Base-by-base conservation (phyloP, 1,284 basidiomycete genomes). In the Marasmius fiardii region DNA sequence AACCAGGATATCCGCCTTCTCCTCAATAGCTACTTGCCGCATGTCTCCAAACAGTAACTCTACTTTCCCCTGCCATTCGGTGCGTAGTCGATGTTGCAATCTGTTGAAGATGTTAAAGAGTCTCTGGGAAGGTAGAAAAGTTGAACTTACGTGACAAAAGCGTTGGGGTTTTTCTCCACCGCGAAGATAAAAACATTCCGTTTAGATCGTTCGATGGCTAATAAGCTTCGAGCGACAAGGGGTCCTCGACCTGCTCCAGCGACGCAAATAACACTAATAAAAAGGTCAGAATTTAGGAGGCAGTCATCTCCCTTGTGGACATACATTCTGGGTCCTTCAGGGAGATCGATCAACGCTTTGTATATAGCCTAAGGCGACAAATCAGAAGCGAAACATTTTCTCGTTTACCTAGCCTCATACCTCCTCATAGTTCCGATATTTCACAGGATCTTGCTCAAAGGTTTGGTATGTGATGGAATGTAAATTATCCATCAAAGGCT, bases 401-500 rank as follows among this genome's bases (percentile, higher is more conserved):
- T 51, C 51, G 43, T 51, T 54, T 26, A 63, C 52, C 16, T 33
- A 8, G 14, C 4, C 56, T 63, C 55, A 52, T 37, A 86, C 92
- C 79, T 98, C 92, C 74, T 99, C 97, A 69, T 99, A 99, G 63
- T 93, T 88, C 51, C 81, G 73, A 68, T 99, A 99, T 72, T 99
- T 99, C 61, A 98, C 88, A 0, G 97, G 95, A 74, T 99, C 97
- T 65, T 93, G 86, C 68, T 99, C 97, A 65, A 99, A 99, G 6
- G 93, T 94, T 67, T 98, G 93, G 70, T 99, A 99, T 6, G 95
- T 98, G 55, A 88, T 82, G 63, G 92, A 95, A 66, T 93, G 93
- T 56, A 99, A 75, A 68, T 99, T 95, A 68, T 99, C 95, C 90
- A 97, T 95, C 64, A 99, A 72, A 10, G 97, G 97, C 88, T 96